Conservation (phyloP, 1,139 yeast genomes). For the Suhomyces wounanorum region DNA sequence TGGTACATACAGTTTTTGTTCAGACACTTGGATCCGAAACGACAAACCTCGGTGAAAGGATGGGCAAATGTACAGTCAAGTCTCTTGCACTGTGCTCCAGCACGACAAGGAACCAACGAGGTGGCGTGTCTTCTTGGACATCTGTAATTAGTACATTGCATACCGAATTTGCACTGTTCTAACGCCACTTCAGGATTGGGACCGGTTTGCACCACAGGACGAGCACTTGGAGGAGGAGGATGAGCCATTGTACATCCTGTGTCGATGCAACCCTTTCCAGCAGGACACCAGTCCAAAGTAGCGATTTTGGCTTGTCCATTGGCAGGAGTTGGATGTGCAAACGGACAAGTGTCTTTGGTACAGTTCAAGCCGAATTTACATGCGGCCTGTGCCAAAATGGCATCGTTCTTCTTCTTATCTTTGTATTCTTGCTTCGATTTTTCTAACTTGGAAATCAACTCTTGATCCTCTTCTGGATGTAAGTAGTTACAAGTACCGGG, state of each 20-base stretch:
- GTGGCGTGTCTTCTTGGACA: slow-evolving; percentile 88
- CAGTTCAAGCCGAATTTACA: slow-evolving; percentile 80
- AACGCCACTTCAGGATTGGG: slow-evolving; percentile 50
- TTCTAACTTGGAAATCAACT: slow-evolving; percentile 64
- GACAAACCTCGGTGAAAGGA: slow-evolving; percentile 77
- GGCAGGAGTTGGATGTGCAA: slow-evolving; percentile 90
- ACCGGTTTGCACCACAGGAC: slow-evolving; percentile 25
- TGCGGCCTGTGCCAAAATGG: slow-evolving; percentile 35
- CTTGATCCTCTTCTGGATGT: slow-evolving; percentile 85
- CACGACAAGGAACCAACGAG: slow-evolving; percentile 72
- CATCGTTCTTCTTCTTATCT: slow-evolving; percentile 38
- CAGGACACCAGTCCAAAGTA: slow-evolving; percentile 74
- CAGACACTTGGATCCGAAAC: slow-evolving; percentile 73
- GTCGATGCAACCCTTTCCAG: slow-evolving; percentile 65
- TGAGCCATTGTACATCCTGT: slow-evolving; percentile 70
- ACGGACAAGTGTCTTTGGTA: slow-evolving; percentile 76
- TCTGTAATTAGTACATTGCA: slow-evolving; percentile 69
- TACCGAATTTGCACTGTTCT: slow-evolving; percentile 81
- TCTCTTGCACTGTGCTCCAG: slow-evolving; percentile 75
- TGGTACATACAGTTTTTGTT: slow-evolving; percentile 68
- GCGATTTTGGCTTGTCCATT: slow-evolving; percentile 71
- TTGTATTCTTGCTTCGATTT: slow-evolving; percentile 53
- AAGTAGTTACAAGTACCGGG: slow-evolving; percentile 81
- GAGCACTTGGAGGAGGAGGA: slow-evolving; percentile 63
- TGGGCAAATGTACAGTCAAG: slow-evolving; percentile 81